Percentiles rank a stretch among this genome's conserved stretches.
These are phyloP conservation scores for Thymus mandschuricus DNA, from an alignment of 257 asterid genomes.

Conservation along the genomic window DNA sequence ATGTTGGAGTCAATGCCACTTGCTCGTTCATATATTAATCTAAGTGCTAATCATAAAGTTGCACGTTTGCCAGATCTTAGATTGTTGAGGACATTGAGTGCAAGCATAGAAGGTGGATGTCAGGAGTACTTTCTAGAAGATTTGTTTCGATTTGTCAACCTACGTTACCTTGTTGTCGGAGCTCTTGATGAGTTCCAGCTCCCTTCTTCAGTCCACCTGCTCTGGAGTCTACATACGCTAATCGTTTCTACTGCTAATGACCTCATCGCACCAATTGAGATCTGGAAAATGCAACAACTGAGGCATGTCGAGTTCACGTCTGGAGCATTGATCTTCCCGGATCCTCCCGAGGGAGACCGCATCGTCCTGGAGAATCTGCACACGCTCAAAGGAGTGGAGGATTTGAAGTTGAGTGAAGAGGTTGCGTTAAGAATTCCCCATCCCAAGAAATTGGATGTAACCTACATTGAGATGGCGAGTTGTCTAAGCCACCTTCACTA, in stretches of 20 bases:
- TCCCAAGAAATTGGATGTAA: neutral
- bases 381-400: neutral
- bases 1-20: no score
- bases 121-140: no score
- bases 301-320: neutral
- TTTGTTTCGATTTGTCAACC: neutral
- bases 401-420: neutral
- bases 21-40: no score
- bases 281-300: slow-evolving; percentile 2
- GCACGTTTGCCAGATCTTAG: neutral
- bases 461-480: neutral
- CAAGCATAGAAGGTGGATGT: neutral
- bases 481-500: no score
- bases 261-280: neutral
- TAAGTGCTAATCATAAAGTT: no score
- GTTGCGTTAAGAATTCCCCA: neutral
- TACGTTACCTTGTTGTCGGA: neutral
- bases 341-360: neutral
- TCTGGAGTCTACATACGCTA: neutral
- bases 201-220: neutral
- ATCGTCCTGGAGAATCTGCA: neutral
- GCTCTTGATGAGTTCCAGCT: no score
- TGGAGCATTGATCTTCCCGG: neutral
- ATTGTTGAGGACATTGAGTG: neutral
- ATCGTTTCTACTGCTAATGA: neutral